Evolutionary conservation across 768 basidiomycete species (phyloP), one percentile per base, ranked within the genome.

Genomic region (Mycena leptocephala): DNA sequence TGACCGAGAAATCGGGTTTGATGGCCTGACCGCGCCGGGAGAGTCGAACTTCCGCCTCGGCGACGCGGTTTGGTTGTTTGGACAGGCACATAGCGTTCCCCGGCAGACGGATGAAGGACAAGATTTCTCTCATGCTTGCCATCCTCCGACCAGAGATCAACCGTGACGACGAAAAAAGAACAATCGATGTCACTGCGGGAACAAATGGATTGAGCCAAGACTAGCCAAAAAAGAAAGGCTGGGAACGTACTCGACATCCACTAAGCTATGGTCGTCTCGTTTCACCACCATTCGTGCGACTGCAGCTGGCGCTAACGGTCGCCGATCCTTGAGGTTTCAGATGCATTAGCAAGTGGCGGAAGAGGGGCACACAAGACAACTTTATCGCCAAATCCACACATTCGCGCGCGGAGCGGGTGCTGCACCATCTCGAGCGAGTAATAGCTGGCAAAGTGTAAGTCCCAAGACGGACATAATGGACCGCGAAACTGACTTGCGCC

Each of bases 371-470:
- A 62, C 28, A 65, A 46, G 68, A 78, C 82, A 79, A 96, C 97
- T 89, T 97, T 98, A 88, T 98, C 96, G 56, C 97, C 97, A 84
- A 98, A 97, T 14, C 97, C 97, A 83, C 97, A 98, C 94, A 97
- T 97, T 78, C 97, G 92, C 62, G 97, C 97, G 53, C 97, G 92
- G 59, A 95, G 84, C 48, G 97, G 97, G 79, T 97, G 92, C 83
- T 98, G 97, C 4, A 95, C 90, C 80, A 97, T 91, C 78, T 96
- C 93, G 51, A 98, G 90, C 18, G 93, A 92, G 84, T 97, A 97
- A 82, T 94, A 89, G 82, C 96, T 96, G 18, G 67, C 1, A 33
- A 66, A 71, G 78, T 78, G 75, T 80, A 64, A 80, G 70, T 56
- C 59, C 26, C 55, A 39, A 2, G 41, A 51, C 64, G 70, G 48